phyloP scores from a whole-genome alignment of 2,329 filamentous ascomycete genomes.

The Magnaporthiopsis incrustans region DNA sequence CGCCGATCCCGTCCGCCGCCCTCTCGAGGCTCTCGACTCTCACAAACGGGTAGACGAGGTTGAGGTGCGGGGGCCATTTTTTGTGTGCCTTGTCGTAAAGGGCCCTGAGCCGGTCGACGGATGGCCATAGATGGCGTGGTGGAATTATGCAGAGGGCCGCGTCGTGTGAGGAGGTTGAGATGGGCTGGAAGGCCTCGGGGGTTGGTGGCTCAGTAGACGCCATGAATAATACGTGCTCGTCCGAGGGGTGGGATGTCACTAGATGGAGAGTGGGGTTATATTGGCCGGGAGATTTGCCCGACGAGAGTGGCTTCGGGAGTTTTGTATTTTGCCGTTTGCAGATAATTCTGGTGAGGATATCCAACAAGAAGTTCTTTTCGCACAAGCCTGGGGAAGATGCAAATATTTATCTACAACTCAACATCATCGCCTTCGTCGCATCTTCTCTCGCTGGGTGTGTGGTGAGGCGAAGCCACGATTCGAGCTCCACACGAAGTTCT shows the following conservation, averaged over 20 bases:
- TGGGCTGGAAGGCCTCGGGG: background rate
- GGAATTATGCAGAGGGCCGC: slow-evolving; percentile 56
- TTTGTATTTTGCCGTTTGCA: background rate
- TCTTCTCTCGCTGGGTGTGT: background rate
- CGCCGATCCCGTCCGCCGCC: slow-evolving; percentile 32
- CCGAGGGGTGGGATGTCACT: background rate
- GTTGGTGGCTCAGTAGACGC: slow-evolving; percentile 9
- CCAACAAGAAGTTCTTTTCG: background rate
- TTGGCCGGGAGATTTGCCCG: background rate
- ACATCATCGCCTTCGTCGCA: background rate
- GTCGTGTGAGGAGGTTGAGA: slow-evolving; percentile 35
- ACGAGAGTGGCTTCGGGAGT: background rate
- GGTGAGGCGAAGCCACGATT: background rate
- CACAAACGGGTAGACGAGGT: slow-evolving; percentile 60
- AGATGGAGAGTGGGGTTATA: background rate
- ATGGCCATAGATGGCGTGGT: slow-evolving; percentile 35
- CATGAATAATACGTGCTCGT: too few species aligned
- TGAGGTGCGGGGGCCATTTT: slow-evolving; percentile 60
- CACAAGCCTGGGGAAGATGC: background rate
- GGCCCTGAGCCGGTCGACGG: slow-evolving; percentile 47
- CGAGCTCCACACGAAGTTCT: background rate
- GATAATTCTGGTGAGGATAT: background rate
- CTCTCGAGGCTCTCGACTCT: slow-evolving; percentile 33
- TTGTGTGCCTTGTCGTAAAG: slow-evolving; percentile 53
- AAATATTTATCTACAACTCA: background rate